Base-by-base conservation (phyloP, 2,329 filamentous ascomycete genomes). In the Talaromyces funiculosus region DNA sequence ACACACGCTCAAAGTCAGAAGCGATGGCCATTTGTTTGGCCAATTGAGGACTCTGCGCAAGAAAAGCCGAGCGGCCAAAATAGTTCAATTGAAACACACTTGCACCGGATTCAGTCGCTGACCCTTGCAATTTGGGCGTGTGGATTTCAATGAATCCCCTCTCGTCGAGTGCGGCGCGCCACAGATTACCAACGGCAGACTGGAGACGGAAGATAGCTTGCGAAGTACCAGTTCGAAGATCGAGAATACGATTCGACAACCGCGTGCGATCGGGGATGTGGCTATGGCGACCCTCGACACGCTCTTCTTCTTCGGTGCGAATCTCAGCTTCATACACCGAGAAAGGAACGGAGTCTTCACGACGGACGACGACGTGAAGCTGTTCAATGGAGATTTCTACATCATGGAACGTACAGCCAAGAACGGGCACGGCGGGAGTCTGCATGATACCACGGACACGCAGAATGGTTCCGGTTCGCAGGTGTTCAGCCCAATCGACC, bases 11-110 rank as follows among this genome's bases (percentile, higher is more conserved):
- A 71, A 96, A 94, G 72, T 97, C 92, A 29, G 92, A 88, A 4
- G 91, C 90, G 42, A 97, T 91, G 56, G 86, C 85, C 89, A 96
- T 93, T 75, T 97, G 92, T 78, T 97, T 97, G 57, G 90, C 90
- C 64, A 97, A 76, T 74, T 97, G 92, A 6, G 92, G 92, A 63
- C 90, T 95, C 77, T 97, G 92, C 0, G 92, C 92, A 14, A 97
- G 78, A 79, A 94, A 97, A 3, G 92, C 92, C 20, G 85, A 85
- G 57, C 92, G 86, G 31, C 87, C 90, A 77, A 97, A 97, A 77
- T 97, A 97, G 70, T 94, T 90, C 53, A 96, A 85, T 72, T 90
- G 87, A 81, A 97, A 97, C 4, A 97, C 92, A 64, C 90, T 91
- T 14, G 92, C 88, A 51, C 92, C 92, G 51, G 90, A 96, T 74